phyloP scores from a whole-genome alignment of 2,329 filamentous ascomycete genomes.

The Penicillium sp. region DNA sequence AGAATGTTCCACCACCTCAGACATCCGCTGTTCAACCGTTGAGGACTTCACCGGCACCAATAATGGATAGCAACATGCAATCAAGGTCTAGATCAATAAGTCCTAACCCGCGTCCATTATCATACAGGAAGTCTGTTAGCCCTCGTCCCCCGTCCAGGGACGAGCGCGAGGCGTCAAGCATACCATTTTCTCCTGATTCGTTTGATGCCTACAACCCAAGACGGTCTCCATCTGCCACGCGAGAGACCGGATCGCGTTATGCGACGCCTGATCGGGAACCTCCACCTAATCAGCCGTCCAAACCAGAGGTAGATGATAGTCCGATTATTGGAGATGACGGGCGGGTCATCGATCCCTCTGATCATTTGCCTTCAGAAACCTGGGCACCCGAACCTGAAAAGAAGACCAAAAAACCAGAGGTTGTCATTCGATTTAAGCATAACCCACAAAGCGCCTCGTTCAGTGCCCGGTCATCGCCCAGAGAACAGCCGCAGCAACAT shows the following conservation, averaged over 20 bases:
- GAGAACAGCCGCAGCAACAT: conserved; percentile 18
- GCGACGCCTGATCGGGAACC: conserved; percentile 36
- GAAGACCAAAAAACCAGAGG: conserved; percentile 49
- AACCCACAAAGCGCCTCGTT: conserved; percentile 25
- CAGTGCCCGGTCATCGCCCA: conserved; percentile 18
- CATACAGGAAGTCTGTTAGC: conserved; percentile 57
- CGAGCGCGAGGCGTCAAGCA: conserved; percentile 37
- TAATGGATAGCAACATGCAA: conserved; percentile 18
- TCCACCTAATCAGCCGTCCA: conserved; percentile 36
- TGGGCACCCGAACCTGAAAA: conserved; percentile 65
- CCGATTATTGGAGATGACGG: conserved; percentile 63
- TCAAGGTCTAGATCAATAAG: conserved; percentile 29
- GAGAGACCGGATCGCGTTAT: conserved; percentile 33
- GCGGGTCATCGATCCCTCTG: conserved; percentile 62
- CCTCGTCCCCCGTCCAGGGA: conserved; percentile 47
- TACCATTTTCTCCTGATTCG: conserved; percentile 58
- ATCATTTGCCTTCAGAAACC: conserved; percentile 61
- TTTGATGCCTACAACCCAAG: conserved; percentile 57
- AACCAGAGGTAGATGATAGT: conserved; percentile 41
- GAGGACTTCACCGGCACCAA: conserved; percentile 25
- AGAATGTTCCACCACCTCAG: conserved; percentile 15
- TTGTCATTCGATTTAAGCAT: conserved; percentile 46
- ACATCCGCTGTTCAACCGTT: conserved; percentile 24
- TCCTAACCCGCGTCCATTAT: conserved; percentile 37
- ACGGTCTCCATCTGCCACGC: conserved; percentile 25